Conservation (phyloP, 1,284 basidiomycete species). For the Apiotrichum mycotoxinovorans region DNA sequence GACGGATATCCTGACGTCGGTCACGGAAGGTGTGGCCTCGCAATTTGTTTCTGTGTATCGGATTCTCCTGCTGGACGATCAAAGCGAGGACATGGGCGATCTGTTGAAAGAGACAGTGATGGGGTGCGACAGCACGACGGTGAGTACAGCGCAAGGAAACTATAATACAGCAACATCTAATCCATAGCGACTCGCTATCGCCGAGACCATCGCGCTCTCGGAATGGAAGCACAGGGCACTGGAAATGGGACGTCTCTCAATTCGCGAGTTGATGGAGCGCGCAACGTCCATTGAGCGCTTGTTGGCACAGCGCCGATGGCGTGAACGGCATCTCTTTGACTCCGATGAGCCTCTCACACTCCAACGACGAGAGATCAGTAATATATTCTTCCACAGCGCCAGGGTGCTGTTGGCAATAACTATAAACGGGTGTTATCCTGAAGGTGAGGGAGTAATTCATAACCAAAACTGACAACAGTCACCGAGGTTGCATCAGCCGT, state of each 20-base stretch:
- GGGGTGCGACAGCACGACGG: slow-evolving; percentile 68
- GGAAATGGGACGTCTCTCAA: slow-evolving; percentile 39
- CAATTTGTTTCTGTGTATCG: slow-evolving; percentile 60
- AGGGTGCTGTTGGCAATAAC: slow-evolving; percentile 24
- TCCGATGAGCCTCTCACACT: slow-evolving; percentile 3
- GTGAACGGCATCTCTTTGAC: slow-evolving; percentile 16
- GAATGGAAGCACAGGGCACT: slow-evolving; percentile 59
- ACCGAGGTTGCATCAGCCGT: slow-evolving; percentile 44
- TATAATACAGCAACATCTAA: not conserved
- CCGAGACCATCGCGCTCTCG: slow-evolving; percentile 65
- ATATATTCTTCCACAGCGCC: slow-evolving; percentile 25
- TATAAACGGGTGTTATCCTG: slow-evolving; percentile 26
- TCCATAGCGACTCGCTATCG: slow-evolving; percentile 67
- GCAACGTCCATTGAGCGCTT: slow-evolving; percentile 57
- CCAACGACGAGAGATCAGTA: slow-evolving; percentile 15
- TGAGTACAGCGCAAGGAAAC: slow-evolving; percentile 4
- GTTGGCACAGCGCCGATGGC: slow-evolving; percentile 25
- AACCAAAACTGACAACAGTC: slow-evolving; percentile 3
- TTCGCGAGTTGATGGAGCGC: slow-evolving; percentile 58
- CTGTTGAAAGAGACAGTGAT: slow-evolving; percentile 70
- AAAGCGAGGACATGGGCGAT: not conserved
- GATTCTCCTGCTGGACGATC: slow-evolving; percentile 53
- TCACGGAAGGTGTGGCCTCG: slow-evolving; percentile 61
- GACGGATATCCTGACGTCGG: slow-evolving; percentile 75
- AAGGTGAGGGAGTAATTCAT: slow-evolving; percentile 10